These are phyloP conservation scores for Metschnikowia aberdeeniae DNA, from an alignment of 805 yeast species.

Conservation along the genomic window DNA sequence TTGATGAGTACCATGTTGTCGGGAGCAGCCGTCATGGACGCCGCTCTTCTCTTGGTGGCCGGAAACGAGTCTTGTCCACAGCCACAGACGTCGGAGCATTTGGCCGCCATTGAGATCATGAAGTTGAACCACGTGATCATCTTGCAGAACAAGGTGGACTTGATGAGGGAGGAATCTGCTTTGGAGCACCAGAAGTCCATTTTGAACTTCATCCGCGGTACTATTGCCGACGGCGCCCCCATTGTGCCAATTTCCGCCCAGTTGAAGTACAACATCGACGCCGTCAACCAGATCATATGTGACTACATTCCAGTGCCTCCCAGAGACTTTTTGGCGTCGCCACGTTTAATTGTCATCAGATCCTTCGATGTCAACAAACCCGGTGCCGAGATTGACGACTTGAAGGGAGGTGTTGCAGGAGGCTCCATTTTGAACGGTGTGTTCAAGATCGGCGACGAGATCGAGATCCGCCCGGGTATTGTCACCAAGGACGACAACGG, in stretches of 20 bases:
- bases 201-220: conserved; percentile 89
- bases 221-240: conserved; percentile 99
- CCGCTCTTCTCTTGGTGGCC: conserved; percentile 91
- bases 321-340: conserved; percentile 91
- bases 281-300: conserved; percentile 94
- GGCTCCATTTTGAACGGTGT: conserved; percentile 98
- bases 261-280: conserved; percentile 96
- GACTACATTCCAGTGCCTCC: conserved; percentile 94
- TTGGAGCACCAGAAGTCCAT: conserved; percentile 93
- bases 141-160: conserved; percentile 95
- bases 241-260: conserved; percentile 98
- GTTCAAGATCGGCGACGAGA: conserved; percentile 94
- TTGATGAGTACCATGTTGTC: conserved; percentile 99
- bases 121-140: conserved; percentile 94
- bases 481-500: conserved; percentile 89
- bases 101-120: conserved; percentile 99
- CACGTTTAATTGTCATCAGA: conserved; percentile 94
- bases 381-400: conserved; percentile 93
- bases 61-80: conserved; percentile 99
- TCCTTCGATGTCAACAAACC: conserved; percentile 99
- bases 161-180: conserved; percentile 96
- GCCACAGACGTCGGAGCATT: conserved; percentile 98
- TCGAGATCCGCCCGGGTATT: conserved; percentile 98
- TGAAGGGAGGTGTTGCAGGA: conserved; percentile 99
- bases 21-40: conserved; percentile 99